Evolutionary conservation across 2,329 filamentous ascomycete genomes (phyloP), one percentile per base, ranked within the genome.

Genomic region (Cryphonectria nitschkei): DNA sequence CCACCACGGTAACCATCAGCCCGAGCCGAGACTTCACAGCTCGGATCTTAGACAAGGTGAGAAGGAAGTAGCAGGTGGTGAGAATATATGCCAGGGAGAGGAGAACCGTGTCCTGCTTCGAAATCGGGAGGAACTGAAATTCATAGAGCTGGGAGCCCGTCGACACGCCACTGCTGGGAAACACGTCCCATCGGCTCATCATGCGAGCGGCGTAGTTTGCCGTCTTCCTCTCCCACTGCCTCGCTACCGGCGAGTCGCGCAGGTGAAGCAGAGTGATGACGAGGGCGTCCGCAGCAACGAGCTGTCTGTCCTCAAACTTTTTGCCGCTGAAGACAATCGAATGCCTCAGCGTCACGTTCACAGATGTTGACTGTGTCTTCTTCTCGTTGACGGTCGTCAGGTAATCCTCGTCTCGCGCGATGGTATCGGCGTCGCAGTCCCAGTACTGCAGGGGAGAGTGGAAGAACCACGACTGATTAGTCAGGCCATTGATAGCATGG

Each of bases 251-350:
- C 0, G 91, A 90, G 75, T 90, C 87, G 46, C 87, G 84, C 52
- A 87, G 87, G 76, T 94, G 91, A 71, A 95, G 86, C 8, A 95
- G 81, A 8, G 92, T 94, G 72, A 95, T 90, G 68, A 95, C 92
- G 6, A 95, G 83, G 2, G 93, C 91, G 81, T 95, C 93, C 1
- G 91, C 92, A 5, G 92, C 92, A 34, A 90, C 83, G 2, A 95
- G 84, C 67, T 84, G 86, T 14, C 88, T 86, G 70, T 92, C 88
- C 70, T 90, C 86, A 74, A 94, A 95, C 4, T 86, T 85, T 77
- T 95, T 94, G n/a, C 93, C 93, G 70, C 92, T 93, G 75, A 95
- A 94, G 26, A 95, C 92, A 67, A 93, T 93, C 2, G 92, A 93
- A 76, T 93, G 92, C 13, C 92, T 87, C 39, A 95, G 81, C 0